These are phyloP conservation scores for Saccharomyces hybrid DNA, from an alignment of 1,139 yeast genomes.

Conservation along the genomic window DNA sequence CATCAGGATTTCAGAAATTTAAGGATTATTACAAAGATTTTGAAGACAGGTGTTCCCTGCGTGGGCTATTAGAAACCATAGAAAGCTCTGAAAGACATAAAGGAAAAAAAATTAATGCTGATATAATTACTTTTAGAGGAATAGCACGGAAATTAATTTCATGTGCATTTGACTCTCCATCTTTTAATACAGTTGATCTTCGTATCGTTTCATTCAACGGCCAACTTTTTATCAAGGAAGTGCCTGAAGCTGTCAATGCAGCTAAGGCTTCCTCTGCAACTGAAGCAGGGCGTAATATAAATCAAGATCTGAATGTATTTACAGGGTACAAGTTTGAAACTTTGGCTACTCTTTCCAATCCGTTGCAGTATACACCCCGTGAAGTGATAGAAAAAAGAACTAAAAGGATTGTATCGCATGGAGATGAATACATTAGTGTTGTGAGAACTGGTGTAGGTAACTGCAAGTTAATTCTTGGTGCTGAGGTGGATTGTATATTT, in stretches of 20 bases:
- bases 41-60: slow-evolving; percentile 37
- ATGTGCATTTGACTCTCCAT: slow-evolving; percentile 26
- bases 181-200: slow-evolving; percentile 46
- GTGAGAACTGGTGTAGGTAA: slow-evolving; percentile 80
- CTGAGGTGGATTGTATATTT: slow-evolving; percentile 86
- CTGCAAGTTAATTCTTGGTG: slow-evolving; percentile 63
- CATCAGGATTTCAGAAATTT: slow-evolving; percentile 55
- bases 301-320: slow-evolving; percentile 41
- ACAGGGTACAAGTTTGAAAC: slow-evolving; percentile 84
- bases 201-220: slow-evolving; percentile 67
- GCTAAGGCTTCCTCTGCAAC: slow-evolving; percentile 25
- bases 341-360: slow-evolving; percentile 63
- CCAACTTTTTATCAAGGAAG: slow-evolving; percentile 71
- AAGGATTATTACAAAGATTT: slow-evolving; percentile 34
- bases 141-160: slow-evolving; percentile 41
- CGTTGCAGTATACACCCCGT: slow-evolving; percentile 66
- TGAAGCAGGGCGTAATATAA: slow-evolving; percentile 7
- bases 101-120: slow-evolving; percentile 45
- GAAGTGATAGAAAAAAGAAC: slow-evolving; percentile 56
- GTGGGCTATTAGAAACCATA: slow-evolving; percentile 50
- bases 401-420: slow-evolving; percentile 52
- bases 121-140: slow-evolving; percentile 79
- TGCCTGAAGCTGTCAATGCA: slow-evolving; percentile 29
- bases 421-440: slow-evolving; percentile 69
- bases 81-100: slow-evolving; percentile 45